Conservation (phyloP, 2,329 filamentous ascomycete species). For the Sclerotinia subarctica region DNA sequence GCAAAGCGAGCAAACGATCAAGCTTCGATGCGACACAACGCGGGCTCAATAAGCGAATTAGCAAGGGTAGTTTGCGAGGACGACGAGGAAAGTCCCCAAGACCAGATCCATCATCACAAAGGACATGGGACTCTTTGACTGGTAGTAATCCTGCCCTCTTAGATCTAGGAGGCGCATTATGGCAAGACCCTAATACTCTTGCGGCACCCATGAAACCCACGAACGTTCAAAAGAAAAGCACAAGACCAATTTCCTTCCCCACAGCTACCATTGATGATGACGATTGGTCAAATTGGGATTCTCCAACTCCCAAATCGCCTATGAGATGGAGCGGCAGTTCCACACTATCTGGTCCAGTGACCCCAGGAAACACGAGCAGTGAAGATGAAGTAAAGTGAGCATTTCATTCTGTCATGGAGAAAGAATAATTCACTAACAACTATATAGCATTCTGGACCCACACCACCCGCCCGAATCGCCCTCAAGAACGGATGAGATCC, state of each 20-base stretch:
- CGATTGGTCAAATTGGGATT: constrained; percentile 66
- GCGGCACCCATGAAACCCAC: constrained; percentile 24
- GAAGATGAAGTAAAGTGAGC: constrained; percentile 35
- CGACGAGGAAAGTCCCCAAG: constrained; percentile 29
- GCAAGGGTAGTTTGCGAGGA: constrained; percentile 37
- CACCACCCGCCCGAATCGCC: constrained; percentile 27
- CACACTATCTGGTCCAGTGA: constrained; percentile 29
- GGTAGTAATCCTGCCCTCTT: constrained; percentile 27
- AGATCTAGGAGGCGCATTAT: constrained; percentile 28
- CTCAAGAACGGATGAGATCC: constrained; percentile 40
- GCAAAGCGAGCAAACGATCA: constrained; percentile 37
- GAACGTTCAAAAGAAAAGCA: constrained; percentile 27
- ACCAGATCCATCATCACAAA: constrained; percentile 16
- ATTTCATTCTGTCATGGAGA: constrained; percentile 14
- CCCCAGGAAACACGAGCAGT: constrained; percentile 29
- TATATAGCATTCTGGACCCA: constrained; percentile 20
- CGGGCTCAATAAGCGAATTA: constrained; percentile 38
- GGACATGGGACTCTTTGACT: constrained; percentile 37
- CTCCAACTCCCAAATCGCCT: constrained; percentile 51
- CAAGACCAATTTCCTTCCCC: constrained; percentile 30
- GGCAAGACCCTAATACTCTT: constrained; percentile 22
- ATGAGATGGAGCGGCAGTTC: constrained; percentile 57
- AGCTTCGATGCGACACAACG: constrained; percentile 37
- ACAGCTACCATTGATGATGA: constrained; percentile 46
- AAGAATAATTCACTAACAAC: constrained; percentile 23